phyloP scores from a whole-genome alignment of 371 early-diverging fungal genomes.

The Apophysomyces variabilis region DNA sequence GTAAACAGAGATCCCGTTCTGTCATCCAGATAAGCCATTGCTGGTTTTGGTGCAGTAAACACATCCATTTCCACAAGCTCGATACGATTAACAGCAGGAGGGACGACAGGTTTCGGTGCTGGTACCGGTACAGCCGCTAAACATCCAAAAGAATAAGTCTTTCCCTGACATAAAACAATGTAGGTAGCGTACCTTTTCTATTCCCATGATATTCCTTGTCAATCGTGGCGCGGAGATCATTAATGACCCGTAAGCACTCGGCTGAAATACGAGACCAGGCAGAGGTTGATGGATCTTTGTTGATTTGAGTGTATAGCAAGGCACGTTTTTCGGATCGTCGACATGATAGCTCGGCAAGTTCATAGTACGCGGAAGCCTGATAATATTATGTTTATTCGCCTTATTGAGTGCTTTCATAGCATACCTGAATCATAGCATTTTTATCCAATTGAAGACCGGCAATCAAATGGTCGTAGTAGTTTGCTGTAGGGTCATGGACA shows the following conservation, averaged over 20 bases:
- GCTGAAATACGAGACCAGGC: conserved; percentile 53
- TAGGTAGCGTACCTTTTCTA: conserved; percentile 22
- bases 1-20: conserved; percentile 27
- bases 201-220: conserved; percentile 36
- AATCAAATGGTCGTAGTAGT: conserved; percentile 40
- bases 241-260: conserved; percentile 44
- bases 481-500: conserved; percentile 9
- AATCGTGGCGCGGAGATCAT: conserved; percentile 30
- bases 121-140: conserved; percentile 23
- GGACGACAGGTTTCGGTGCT: conserved; percentile 17
- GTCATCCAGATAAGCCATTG: conserved; percentile 25
- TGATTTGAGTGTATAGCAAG: conserved; percentile 39
- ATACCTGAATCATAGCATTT: conserved; percentile 26
- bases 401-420: neutral
- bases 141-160: neutral
- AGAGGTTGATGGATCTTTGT: conserved; percentile 35
- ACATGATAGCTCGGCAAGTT: conserved; percentile 44
- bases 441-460: conserved; percentile 34
- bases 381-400: conserved; percentile 7
- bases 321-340: conserved; percentile 36
- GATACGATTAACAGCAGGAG: conserved; percentile 24
- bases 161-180: neutral
- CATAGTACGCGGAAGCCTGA: conserved; percentile 50
- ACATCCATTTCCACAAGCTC: conserved; percentile 27
- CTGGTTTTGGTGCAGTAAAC: conserved; percentile 19